Conservation (phyloP, 148 eudicot genomes). For the Cornus suecica region DNA sequence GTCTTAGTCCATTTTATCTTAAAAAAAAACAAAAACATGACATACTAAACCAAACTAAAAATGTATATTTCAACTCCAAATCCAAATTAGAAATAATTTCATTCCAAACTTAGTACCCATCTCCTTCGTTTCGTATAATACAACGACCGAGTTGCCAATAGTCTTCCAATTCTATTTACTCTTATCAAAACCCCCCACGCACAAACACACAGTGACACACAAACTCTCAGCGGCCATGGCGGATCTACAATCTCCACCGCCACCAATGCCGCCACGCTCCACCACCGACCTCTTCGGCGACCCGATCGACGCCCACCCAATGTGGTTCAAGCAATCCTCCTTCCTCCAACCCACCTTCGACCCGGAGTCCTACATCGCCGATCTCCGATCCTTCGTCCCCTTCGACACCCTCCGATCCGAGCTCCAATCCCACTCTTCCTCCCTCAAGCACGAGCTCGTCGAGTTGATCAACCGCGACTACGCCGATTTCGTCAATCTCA, state of each 20-base stretch:
- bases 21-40: no score
- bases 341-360: constrained; percentile 67
- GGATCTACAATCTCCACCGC: constrained; percentile 38
- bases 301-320: constrained; percentile 59
- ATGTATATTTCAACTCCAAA: no score
- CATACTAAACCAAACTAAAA: no score
- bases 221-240: no score
- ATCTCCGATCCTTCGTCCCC: constrained; percentile 95
- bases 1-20: no score
- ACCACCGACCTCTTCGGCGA: constrained; percentile 73
- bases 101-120: no score
- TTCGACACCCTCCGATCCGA: constrained; percentile 83
- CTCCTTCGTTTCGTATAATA: background rate
- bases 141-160: no score
- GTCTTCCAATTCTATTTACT: no score
- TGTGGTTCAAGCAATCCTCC: constrained; percentile 75
- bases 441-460: constrained; percentile 69
- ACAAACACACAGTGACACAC: no score
- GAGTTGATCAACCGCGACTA: constrained; percentile 91
- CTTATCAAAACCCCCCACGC: no score
- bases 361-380: constrained; percentile 73
- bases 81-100: no score
- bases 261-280: constrained; percentile 34
- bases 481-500: constrained; percentile 79
- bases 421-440: constrained; percentile 63